Conservation (phyloP, 441 rosid species). For the Capsella rubella region DNA sequence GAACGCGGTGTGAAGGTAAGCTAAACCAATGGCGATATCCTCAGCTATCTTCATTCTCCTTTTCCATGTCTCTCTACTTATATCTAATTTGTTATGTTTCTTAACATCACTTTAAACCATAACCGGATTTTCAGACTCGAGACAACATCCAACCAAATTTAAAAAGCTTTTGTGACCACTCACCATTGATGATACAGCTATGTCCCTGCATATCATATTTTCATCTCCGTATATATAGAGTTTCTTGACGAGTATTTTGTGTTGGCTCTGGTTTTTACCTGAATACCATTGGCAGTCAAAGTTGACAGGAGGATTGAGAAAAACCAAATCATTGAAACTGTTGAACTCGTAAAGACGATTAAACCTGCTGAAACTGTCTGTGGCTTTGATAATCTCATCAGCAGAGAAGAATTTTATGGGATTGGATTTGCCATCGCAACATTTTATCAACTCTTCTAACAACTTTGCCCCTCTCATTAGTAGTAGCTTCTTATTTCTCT, state of each 20-base stretch:
- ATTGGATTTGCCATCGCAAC: slow-evolving; percentile 5
- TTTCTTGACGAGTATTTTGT: not conserved
- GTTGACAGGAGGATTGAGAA: too few relatives aligned
- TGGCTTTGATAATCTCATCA: not conserved
- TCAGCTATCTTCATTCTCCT: not conserved
- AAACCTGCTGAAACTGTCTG: not conserved
- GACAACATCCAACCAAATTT: not conserved
- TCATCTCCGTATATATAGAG: not conserved
- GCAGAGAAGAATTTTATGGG: not conserved
- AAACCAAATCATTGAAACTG: too few relatives aligned
- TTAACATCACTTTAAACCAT: not conserved
- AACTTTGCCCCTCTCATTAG: not conserved
- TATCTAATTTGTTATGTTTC: not conserved
- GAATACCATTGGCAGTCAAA: not conserved
- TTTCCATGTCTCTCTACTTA: not conserved
- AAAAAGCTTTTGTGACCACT: not conserved
- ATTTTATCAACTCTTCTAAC: not conserved
- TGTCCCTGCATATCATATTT: not conserved
- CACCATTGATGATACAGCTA: not conserved
- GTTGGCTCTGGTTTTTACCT: not conserved
- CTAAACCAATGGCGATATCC: not conserved
- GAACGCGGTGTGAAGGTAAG: not conserved
- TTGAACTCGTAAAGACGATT: not conserved
- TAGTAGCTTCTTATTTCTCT: not conserved
- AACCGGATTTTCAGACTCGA: not conserved